Conservation (phyloP, 1,284 basidiomycete species). For the Trichosporon coremiiforme region DNA sequence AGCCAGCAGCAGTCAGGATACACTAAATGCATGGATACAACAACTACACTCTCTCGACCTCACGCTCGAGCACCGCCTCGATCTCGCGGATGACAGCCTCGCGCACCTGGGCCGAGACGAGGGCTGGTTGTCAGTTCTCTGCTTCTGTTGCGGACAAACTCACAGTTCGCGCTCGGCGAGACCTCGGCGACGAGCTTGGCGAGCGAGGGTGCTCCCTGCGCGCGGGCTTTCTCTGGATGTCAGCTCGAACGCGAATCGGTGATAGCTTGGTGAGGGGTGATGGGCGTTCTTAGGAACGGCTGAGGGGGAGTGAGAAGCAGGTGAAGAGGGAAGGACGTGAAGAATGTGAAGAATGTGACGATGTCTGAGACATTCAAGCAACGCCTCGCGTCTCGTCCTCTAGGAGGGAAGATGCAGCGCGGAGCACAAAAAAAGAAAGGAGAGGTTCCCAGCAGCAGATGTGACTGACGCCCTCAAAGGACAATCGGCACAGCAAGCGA, state of each 20-base stretch:
- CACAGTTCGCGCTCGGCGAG: constrained; percentile 40
- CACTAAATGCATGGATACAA: not conserved
- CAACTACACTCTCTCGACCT: constrained; percentile 46
- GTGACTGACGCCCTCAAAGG: not conserved
- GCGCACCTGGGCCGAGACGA: constrained; percentile 28
- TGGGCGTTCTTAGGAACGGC: too few relatives aligned
- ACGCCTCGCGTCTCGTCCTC: too few relatives aligned
- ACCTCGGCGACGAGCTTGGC: constrained; percentile 43
- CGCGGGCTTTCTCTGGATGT: constrained; percentile 42
- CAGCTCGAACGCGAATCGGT: not conserved
- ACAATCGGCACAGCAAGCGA: not conserved
- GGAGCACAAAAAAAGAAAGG: too few relatives aligned
- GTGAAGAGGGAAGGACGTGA: too few relatives aligned
- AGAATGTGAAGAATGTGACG: too few relatives aligned
- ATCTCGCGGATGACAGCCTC: constrained; percentile 48
- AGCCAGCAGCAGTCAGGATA: too few relatives aligned
- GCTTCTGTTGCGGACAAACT: constrained; percentile 22
- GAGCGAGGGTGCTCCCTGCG: constrained; percentile 44
- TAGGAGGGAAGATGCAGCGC: too few relatives aligned
- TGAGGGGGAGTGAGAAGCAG: too few relatives aligned
- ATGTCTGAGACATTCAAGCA: too few relatives aligned
- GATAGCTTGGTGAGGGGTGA: not conserved
- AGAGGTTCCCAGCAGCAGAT: too few relatives aligned
- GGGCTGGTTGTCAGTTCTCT: constrained; percentile 23
- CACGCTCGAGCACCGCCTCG: constrained; percentile 47